A percentile compares a stretch with the other conserved stretches of the same genome.
These are phyloP conservation scores for Primulina tabacum DNA, from an alignment of 257 asterid species.

Conservation along the genomic window DNA sequence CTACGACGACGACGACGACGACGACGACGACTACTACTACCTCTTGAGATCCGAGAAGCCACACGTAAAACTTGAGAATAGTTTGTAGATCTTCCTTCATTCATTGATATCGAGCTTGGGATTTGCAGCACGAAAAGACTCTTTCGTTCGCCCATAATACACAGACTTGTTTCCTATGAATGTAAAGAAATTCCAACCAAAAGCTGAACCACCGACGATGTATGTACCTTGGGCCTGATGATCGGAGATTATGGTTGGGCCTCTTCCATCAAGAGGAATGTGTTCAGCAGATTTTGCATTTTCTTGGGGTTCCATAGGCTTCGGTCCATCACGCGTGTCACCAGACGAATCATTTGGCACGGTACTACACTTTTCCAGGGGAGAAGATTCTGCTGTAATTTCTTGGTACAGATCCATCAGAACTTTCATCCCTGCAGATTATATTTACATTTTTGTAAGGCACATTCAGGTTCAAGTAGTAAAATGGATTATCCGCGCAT, in stretches of 20 bases:
- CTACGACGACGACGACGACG: not conserved
- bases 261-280: slow-evolving; percentile 27
- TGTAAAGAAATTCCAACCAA: slow-evolving; percentile 81
- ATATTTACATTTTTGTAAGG: slow-evolving; percentile 5
- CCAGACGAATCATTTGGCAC: slow-evolving; percentile 18
- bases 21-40: too few species aligned
- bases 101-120: slow-evolving; percentile 34
- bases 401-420: slow-evolving; percentile 64
- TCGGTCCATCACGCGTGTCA: slow-evolving; percentile 30
- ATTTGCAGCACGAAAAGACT: slow-evolving; percentile 52
- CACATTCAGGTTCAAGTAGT: not conserved
- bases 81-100: slow-evolving; percentile 5
- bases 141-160: slow-evolving; percentile 67
- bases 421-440: slow-evolving; percentile 62
- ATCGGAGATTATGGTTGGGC: slow-evolving; percentile 23
- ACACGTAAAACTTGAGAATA: not conserved
- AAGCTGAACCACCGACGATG: slow-evolving; percentile 74
- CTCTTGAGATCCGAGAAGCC: not conserved
- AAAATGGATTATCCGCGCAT: not conserved
- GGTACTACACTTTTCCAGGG: slow-evolving; percentile 39
- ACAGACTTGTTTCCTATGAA: slow-evolving; percentile 36
- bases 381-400: slow-evolving; percentile 35
- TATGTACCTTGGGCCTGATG: slow-evolving; percentile 38
- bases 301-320: slow-evolving; percentile 31
- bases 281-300: slow-evolving; percentile 31